These are phyloP conservation scores for Colletotrichum nymphaeae DNA, from an alignment of 2,329 filamentous ascomycete genomes.

Conservation along the genomic window DNA sequence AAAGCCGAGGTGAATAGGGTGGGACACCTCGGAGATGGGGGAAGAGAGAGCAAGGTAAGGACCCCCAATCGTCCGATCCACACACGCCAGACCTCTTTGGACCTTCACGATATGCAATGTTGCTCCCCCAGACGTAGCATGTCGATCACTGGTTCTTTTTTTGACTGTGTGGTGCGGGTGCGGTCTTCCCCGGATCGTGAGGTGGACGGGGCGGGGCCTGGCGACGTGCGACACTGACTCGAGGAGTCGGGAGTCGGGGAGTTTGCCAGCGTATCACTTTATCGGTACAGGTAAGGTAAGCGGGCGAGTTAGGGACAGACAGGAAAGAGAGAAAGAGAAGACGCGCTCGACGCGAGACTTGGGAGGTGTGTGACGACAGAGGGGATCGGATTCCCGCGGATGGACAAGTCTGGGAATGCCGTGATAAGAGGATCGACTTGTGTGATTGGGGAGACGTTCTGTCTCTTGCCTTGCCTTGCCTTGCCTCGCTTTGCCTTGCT, in stretches of 20 bases:
- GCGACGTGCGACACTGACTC: slow-evolving; percentile 21
- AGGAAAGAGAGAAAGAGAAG: background rate
- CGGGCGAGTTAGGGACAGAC: background rate
- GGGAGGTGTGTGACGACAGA: background rate
- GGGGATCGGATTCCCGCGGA: background rate
- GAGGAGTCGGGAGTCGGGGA: background rate
- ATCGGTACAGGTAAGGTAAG: background rate
- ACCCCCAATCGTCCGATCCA: background rate
- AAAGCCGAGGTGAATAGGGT: background rate
- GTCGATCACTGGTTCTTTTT: slow-evolving; percentile 2
- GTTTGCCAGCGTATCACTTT: background rate
- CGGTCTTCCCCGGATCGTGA: background rate
- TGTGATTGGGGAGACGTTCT: background rate
- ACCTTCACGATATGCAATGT: background rate
- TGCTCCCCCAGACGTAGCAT: background rate
- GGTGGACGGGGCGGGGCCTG: slow-evolving; percentile 6
- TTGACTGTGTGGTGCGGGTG: background rate
- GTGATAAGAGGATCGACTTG: background rate
- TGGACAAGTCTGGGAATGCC: background rate
- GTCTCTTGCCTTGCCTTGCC: too few relatives aligned
- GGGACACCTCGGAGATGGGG: background rate
- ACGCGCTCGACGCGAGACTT: background rate
- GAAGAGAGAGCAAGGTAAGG: background rate
- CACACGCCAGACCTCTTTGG: background rate
- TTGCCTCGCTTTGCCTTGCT: background rate